Evolutionary conservation across 108 stramenopile genomes (phyloP), one percentile per base, ranked within the genome.

Genomic region (Conticribra guillardii): DNA sequence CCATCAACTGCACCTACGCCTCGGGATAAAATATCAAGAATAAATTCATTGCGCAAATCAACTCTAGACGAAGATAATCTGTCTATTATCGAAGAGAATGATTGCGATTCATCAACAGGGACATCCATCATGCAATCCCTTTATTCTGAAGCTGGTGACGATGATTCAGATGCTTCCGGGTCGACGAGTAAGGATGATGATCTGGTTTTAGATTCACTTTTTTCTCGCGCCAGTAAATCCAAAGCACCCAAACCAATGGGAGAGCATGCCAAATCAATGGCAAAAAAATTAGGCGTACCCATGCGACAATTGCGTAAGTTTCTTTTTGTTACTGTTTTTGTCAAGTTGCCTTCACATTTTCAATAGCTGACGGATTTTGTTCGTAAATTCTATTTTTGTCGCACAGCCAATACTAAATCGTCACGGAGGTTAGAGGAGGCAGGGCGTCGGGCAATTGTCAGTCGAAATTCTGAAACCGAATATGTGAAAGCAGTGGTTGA

Each of bases 401-500:
- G 27, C 34, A 34, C 54, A 32, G 23, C 9, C 34, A 30, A 14
- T 5, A 52, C 17, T 11, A 21, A 28, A 64, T 15, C 47, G 29
- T 2, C 21, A 41, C 37, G 37, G 5, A 41, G 11, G 5, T 11
- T 51, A 17, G 45, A 48, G 21, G 51, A 70, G 37, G 74, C 45
- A 45, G 76, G 76, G 8, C 76, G 76, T 34, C 58, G 1, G 28
- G 76, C 76, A 0, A 69, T 76, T 27, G 26, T 76, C 54, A 69
- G 62, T 33, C 67, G 68, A 31, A 54, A 62, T 31, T 21, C 60
- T 11, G 53, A 63, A 11, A 60, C 45, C 32, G 33, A 69, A 27
- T 82, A 84, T 41, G 81, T 80, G 60, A 83, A 81, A 65, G 71
- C 54, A 32, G 46, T 48, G 16, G 60, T 87, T 11, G 62, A 66